A percentile compares a stretch with the other conserved stretches of the same genome.
phyloP scores from a whole-genome alignment of 2,329 filamentous ascomycete genomes.

The Xylariaceae sp. region DNA sequence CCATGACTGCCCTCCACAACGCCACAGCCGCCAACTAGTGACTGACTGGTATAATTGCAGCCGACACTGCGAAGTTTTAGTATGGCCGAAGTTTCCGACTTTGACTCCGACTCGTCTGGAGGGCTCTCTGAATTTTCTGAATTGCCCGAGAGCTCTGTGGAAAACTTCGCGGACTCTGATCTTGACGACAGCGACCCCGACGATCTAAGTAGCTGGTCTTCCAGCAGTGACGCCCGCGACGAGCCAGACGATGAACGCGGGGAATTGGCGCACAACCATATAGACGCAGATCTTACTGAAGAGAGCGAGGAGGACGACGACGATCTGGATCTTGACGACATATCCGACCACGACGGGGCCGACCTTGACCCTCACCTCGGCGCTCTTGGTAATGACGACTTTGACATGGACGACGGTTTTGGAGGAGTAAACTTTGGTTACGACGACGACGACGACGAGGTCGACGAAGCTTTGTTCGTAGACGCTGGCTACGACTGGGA shows the following conservation, averaged over 20 bases:
- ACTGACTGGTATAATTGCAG: neutral
- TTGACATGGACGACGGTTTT: conserved; percentile 9
- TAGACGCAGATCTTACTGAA: neutral
- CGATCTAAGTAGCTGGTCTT: neutral
- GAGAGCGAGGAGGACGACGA: conserved; percentile 3
- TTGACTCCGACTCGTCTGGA: conserved; percentile 8
- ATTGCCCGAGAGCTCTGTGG: neutral
- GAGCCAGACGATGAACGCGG: neutral
- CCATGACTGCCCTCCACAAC: neutral
- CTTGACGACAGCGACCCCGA: neutral
- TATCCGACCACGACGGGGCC: conserved; percentile 1
- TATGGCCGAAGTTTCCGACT: conserved; percentile 23
- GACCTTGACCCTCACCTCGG: neutral
- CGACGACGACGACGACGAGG: conserved; percentile 2
- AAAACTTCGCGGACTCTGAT: neutral
- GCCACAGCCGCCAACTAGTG: neutral
- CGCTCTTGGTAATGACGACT: neutral
- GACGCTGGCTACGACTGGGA: conserved; percentile 11
- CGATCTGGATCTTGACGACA: conserved; percentile 3
- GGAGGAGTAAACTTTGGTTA: too few relatives aligned
- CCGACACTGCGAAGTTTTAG: neutral
- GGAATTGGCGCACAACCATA: neutral
- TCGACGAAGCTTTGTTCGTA: conserved; percentile 14
- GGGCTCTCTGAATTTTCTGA: neutral
- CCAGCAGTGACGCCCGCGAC: neutral